Percentiles rank a stretch among this genome's conserved stretches.
phyloP scores from a whole-genome alignment of 768 basidiomycete species.

The Trametes punicea region DNA sequence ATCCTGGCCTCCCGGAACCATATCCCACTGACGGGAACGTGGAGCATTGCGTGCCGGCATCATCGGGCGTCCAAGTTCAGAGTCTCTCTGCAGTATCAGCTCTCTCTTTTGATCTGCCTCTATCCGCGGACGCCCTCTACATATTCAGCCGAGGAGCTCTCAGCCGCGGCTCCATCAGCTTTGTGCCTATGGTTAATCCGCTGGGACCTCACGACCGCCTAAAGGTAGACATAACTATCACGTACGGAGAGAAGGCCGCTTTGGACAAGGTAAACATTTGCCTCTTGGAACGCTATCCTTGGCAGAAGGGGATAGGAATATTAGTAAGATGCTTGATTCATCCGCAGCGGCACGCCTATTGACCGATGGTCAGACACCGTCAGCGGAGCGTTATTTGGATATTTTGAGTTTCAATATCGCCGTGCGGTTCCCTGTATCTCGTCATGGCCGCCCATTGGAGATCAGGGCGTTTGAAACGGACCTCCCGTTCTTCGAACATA shows the following conservation, averaged over 20 bases:
- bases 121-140: conserved; percentile 18
- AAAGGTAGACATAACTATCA: conserved; percentile 18
- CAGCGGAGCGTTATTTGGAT: neutral
- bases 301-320: conserved; percentile 14
- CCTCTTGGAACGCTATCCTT: conserved; percentile 14
- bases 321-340: neutral
- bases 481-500: conserved; percentile 3
- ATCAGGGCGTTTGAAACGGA: conserved; percentile 12
- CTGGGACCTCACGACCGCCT: neutral
- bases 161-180: conserved; percentile 14
- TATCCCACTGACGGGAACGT: conserved; percentile 18
- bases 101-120: conserved; percentile 17
- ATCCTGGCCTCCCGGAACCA: conserved; percentile 3
- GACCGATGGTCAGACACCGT: neutral
- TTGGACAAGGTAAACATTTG: conserved; percentile 19
- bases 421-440: conserved; percentile 1
- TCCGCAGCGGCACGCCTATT: neutral
- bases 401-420: neutral
- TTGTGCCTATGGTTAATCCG: conserved; percentile 10
- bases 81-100: neutral
- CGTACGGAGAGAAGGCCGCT: neutral
- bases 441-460: neutral
- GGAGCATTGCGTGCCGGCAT: conserved; percentile 13
- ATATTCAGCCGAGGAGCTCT: conserved; percentile 16
- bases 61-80: neutral